Base-by-base conservation (phyloP, 2,329 filamentous ascomycete species). In the Coccinonectria pachysandricola region DNA sequence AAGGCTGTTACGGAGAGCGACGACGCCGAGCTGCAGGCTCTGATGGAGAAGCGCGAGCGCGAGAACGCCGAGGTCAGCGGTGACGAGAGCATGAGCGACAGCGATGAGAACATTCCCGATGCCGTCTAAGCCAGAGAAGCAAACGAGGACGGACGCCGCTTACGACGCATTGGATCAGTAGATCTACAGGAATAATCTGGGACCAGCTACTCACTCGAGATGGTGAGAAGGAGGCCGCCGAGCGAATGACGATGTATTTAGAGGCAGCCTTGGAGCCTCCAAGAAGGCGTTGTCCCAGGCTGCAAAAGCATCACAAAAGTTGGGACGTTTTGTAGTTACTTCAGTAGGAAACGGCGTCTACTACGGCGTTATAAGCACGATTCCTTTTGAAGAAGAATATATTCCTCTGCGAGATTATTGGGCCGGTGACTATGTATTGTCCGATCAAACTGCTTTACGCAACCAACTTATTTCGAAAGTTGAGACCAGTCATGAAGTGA, bases 1-100 rank as follows among this genome's bases (percentile, higher is more conserved):
- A 96, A 96, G 76, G 91, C 92, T 4, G 91, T 98, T 36, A 98
- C 91, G 2, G 92, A 96, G 70, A 92, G 86, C 57, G 92, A 98
- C 49, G 91, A 98, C 52, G 91, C 88, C 14, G 87, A 95, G 60
- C 68, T 98, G 41, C 86, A 95, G 58, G 91, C 88, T 27, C 72
- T 98, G 40, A 98, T 98, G 91, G 91, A 96, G 71, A 95, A 96
- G 78, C 79, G 83, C 42, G 91, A 94, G 68, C 79, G 85, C 42
- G 88, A 96, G 72, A 98, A 98, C 61, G 83, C 85, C 54, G 85
- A 98, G 58, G 85, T 98, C 51, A 94, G 86, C 57, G 91, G 91
- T 50, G 92, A 98, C 55, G 91, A 98, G 68, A 91, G 87, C 56
- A 71, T 85, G 57, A 93, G 84, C 53, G 88, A 93, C 60, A 94